phyloP scores from a whole-genome alignment of 345 rosid species.

The Bruguiera parviflora region DNA sequence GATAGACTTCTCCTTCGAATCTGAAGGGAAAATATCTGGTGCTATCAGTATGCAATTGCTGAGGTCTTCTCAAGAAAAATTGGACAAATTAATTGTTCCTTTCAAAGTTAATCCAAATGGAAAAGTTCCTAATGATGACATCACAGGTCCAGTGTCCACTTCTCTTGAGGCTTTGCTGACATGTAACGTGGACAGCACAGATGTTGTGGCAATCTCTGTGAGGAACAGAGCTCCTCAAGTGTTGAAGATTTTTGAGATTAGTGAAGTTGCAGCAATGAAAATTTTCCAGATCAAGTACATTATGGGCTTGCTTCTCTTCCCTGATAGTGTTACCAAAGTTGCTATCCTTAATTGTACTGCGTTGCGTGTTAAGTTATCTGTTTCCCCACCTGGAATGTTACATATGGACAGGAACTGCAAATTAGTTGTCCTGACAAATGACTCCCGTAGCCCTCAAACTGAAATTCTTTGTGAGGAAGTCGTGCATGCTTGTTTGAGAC shows the following conservation, averaged over 20 bases:
- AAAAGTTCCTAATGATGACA: conserved; percentile 25
- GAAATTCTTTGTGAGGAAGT: conserved; percentile 54
- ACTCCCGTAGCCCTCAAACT: conserved; percentile 45
- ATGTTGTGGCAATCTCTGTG: conserved; percentile 44
- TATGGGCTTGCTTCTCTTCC: conserved; percentile 61
- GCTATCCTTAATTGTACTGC: conserved; percentile 42
- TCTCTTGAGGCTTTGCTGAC: conserved; percentile 41
- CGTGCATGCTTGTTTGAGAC: conserved; percentile 33
- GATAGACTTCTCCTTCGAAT: conserved; percentile 47
- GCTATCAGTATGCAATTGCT: conserved; percentile 49
- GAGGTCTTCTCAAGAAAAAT: conserved; percentile 40
- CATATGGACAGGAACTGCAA: conserved; percentile 36
- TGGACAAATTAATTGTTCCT: conserved; percentile 53
- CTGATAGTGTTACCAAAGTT: conserved; percentile 49
- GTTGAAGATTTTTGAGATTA: conserved; percentile 37
- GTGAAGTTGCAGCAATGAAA: conserved; percentile 37
- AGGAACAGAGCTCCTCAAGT: conserved; percentile 42
- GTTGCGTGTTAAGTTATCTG: conserved; percentile 23
- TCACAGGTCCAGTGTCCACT: conserved; percentile 29
- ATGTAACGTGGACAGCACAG: conserved; percentile 28
- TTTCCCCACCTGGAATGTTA: conserved; percentile 28
- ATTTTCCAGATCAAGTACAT: conserved; percentile 47
- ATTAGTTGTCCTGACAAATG: conserved; percentile 50
- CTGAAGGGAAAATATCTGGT: conserved; percentile 46
- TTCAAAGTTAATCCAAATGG: conserved; percentile 45